Base-by-base conservation (phyloP, 257 asterid genomes). In the Phtheirospermum japonicum region DNA sequence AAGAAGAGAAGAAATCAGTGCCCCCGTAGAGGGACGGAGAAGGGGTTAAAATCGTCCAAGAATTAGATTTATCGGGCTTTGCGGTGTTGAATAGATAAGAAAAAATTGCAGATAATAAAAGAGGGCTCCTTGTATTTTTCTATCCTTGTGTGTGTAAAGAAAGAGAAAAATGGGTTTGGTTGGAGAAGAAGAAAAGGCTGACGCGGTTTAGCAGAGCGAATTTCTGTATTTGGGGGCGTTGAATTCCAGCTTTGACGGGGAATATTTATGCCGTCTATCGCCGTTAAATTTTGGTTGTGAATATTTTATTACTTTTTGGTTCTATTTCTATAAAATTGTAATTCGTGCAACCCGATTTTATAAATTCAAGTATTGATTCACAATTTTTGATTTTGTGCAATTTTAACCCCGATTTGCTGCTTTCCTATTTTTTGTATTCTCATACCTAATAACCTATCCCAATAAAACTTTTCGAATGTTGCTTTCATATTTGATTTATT, bases 191-290 rank as follows among this genome's bases (percentile, higher is more conserved):
- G 72, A 63, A 57, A 50, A 57, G n/a, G 45, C 10, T 16, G 18
- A 68, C 77, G 79, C 77, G 86, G 40, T 65, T 64, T 19, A 20
- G 73, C n/a, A n/a, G n/a, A n/a, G n/a, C n/a, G n/a, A n/a, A n/a
- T n/a, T n/a, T 9, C 2, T 36, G 42, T 6, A 36, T 2, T 33
- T 6, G 48, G 9, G 40, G 26, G 54, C 65, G 70, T 77, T 77
- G 82, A 73, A 70, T 51, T 10, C 26, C 54, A 19, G 40, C 37
- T 26, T 48, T 39, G 53, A 76, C 66, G 69, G 34, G 33, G 3
- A 58, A 57, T 30, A 26, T 7, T 58, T 13, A 4, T 2, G 5
- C 51, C 30, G 28, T 1, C 28, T 23, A 23, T 23, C 28, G 60
- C 65, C 76, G 68, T 72, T 33, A 50, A 7, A 5, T n/a, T n/a